Evolutionary conservation across 192 early-diverging fungal genomes (phyloP).

Genomic region (Backusella macrospora): DNA sequence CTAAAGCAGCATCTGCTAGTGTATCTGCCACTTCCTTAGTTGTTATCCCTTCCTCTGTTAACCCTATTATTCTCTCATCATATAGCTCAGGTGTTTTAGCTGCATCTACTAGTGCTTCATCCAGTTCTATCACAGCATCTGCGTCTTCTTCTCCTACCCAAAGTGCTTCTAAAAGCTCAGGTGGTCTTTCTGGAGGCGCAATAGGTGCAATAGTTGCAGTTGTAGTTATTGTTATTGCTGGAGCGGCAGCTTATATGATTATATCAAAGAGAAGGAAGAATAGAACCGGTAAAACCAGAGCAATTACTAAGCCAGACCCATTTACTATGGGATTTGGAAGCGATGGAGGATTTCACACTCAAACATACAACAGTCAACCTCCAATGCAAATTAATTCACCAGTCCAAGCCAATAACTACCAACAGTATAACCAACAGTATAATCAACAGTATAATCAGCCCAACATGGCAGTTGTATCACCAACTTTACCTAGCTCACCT

Average conservation of each 20-base stretch:
- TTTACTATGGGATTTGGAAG: slow-evolving; percentile 43
- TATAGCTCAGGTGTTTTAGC: neutral
- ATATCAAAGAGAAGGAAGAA: slow-evolving; percentile 25
- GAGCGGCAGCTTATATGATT: slow-evolving; percentile 26
- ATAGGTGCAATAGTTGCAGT: slow-evolving; percentile 37
- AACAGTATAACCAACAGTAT: neutral
- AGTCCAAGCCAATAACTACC: neutral
- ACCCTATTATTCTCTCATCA: neutral
- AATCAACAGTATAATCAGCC: neutral
- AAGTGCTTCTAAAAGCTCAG: slow-evolving; percentile 1
- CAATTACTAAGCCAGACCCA: slow-evolving; percentile 28
- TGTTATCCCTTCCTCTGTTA: neutral
- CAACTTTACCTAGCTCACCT: slow-evolving; percentile 2
- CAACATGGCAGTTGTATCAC: neutral
- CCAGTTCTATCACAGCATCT: neutral
- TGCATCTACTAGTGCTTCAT: neutral
- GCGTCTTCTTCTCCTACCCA: neutral
- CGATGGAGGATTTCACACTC: slow-evolving; percentile 11
- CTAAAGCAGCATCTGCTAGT: neutral
- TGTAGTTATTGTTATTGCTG: slow-evolving; percentile 22
- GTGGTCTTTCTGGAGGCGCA: slow-evolving; percentile 32
- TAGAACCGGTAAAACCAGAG: neutral
- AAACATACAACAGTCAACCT: neutral
- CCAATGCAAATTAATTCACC: slow-evolving; percentile 2
- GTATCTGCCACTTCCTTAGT: too few species aligned